Percentiles rank a stretch among this genome's conserved stretches.
Conservation (phyloP, 2,329 filamentous ascomycete species). For the Myriosclerotinia scirpicola region DNA sequence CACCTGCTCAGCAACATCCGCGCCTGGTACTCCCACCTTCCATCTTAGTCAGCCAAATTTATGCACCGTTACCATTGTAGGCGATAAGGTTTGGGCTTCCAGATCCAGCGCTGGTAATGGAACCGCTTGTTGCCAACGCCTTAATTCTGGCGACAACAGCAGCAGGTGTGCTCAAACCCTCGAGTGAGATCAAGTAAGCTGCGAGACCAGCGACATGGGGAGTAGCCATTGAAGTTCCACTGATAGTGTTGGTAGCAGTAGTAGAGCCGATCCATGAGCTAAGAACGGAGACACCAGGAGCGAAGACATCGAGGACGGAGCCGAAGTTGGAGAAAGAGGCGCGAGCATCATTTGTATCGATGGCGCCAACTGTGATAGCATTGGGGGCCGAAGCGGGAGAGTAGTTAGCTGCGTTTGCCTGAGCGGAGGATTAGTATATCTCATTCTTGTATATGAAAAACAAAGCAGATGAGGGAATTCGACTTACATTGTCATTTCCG, state of each 20-base stretch:
- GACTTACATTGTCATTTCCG: conserved; percentile 48
- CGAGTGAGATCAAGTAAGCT: conserved; percentile 61
- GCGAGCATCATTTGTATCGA: conserved; percentile 43
- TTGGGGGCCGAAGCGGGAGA: conserved; percentile 51
- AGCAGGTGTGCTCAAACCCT: conserved; percentile 44
- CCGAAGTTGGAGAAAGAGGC: conserved; percentile 54
- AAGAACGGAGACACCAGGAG: conserved; percentile 49
- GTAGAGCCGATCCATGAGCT: conserved; percentile 49
- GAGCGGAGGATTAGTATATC: not conserved
- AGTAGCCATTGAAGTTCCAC: conserved; percentile 60
- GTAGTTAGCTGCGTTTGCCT: conserved; percentile 42
- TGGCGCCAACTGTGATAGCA: conserved; percentile 56
- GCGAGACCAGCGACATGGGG: conserved; percentile 68
- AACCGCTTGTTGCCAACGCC: conserved; percentile 43
- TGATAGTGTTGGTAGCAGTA: conserved; percentile 51
- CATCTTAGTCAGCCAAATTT: conserved; percentile 23
- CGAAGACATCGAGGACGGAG: conserved; percentile 51
- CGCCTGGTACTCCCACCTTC: not conserved
- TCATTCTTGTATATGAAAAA: too few species aligned
- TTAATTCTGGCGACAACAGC: conserved; percentile 44
- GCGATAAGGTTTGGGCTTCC: conserved; percentile 52
- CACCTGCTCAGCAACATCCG: not conserved
- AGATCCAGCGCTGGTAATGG: conserved; percentile 45
- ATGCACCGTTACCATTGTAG: conserved; percentile 52
- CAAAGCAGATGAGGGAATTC: not conserved